These are phyloP conservation scores for Scytalidium lignicola DNA, from an alignment of 2,329 filamentous ascomycete species.

Conservation along the genomic window DNA sequence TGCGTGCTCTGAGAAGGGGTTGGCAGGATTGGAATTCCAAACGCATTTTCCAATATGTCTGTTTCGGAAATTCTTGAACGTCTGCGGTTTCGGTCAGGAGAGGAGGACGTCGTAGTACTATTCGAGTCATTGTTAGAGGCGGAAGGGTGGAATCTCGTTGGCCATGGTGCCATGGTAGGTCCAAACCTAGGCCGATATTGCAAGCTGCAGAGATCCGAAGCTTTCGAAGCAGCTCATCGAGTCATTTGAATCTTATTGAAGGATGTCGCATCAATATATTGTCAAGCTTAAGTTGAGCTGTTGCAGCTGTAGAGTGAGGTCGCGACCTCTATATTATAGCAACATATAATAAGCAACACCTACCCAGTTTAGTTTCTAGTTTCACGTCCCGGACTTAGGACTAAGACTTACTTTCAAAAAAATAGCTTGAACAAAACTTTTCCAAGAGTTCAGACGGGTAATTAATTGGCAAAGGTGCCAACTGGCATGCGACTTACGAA, in stretches of 20 bases:
- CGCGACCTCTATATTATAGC: no score
- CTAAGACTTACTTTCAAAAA: no score
- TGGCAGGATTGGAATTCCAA: slow-evolving; percentile 24
- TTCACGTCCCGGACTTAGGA: no score
- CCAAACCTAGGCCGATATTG: background rate
- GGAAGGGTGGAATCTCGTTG: slow-evolving; percentile 22
- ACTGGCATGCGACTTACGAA: background rate
- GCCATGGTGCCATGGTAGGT: slow-evolving; percentile 27
- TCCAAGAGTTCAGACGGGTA: background rate
- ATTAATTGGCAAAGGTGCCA: background rate
- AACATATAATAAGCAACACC: no score
- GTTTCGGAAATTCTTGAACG: slow-evolving; percentile 22
- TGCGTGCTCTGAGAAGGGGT: slow-evolving; percentile 9
- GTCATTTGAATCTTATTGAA: background rate
- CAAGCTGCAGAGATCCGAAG: background rate
- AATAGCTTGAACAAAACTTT: no score
- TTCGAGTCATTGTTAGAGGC: slow-evolving; percentile 19
- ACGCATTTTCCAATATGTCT: slow-evolving; percentile 26
- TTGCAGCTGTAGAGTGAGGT: no score
- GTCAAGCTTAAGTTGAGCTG: background rate
- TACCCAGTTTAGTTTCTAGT: no score
- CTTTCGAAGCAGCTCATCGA: background rate
- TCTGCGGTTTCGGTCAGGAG: slow-evolving; percentile 14
- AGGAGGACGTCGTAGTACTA: slow-evolving; percentile 6
- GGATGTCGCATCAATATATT: background rate